A percentile compares a stretch with the other conserved stretches of the same genome.
Evolutionary conservation across 495 filamentous ascomycete species (phyloP).

Genomic region (Aspergillus indologenus): DNA sequence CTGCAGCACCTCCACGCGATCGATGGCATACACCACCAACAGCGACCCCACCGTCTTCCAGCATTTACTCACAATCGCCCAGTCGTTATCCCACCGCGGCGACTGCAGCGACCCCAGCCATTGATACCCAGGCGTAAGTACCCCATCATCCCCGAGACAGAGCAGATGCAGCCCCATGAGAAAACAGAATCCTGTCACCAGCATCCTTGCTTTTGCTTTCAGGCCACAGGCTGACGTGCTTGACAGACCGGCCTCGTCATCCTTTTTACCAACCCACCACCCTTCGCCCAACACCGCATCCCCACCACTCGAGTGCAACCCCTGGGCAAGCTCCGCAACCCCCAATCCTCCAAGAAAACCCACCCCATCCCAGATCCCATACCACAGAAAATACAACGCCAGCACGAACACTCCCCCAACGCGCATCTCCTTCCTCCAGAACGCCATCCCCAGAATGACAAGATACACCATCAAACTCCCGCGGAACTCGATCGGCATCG

Average conservation of each 20-base stretch:
- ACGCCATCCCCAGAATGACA: slow-evolving; percentile 30
- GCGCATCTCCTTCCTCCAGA: slow-evolving; percentile 14
- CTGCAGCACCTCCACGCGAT: neutral
- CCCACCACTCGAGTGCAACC: neutral
- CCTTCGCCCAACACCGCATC: neutral
- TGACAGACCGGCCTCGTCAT: neutral
- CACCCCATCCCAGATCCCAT: slow-evolving; percentile 36
- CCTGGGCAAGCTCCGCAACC: slow-evolving; percentile 13
- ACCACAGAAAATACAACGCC: slow-evolving; percentile 26
- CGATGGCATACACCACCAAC: neutral
- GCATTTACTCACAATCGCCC: slow-evolving; percentile 10
- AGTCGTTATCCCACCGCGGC: slow-evolving; percentile 22
- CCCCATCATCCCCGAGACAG: slow-evolving; percentile 25
- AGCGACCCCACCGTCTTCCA: slow-evolving; percentile 1
- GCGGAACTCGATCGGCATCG: slow-evolving; percentile 47
- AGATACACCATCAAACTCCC: slow-evolving; percentile 44
- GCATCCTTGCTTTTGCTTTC: neutral
- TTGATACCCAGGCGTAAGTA: slow-evolving; percentile 23
- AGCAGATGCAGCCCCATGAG: slow-evolving; percentile 23
- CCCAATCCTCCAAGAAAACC: slow-evolving; percentile 38
- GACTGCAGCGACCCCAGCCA: slow-evolving; percentile 21
- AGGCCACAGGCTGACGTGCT: too few species aligned
- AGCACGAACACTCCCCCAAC: neutral
- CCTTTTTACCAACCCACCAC: neutral
- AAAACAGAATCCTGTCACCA: slow-evolving; percentile 13